Conservation (phyloP, 352 stramenopile species). For the Chrysophaeum taylorii region DNA sequence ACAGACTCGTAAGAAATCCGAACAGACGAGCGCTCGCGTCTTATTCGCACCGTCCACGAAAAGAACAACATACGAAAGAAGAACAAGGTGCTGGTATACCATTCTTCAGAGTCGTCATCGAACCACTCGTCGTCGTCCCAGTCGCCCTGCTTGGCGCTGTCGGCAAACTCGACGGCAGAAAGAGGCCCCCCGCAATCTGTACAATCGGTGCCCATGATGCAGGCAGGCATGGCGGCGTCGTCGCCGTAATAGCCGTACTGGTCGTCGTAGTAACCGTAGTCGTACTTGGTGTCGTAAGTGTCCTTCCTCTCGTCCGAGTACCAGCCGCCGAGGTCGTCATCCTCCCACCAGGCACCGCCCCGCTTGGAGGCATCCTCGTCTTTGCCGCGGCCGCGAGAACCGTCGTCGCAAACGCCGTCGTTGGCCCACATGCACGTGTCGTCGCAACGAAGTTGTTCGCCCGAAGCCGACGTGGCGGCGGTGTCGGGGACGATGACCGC, state of each 20-base stretch:
- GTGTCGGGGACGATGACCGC: neutral
- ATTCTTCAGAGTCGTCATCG: slow-evolving; percentile 8
- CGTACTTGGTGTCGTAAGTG: slow-evolving; percentile 10
- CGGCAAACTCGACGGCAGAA: neutral
- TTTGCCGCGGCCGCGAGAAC: neutral
- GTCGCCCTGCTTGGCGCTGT: slow-evolving; percentile 17
- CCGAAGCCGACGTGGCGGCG: slow-evolving; percentile 11
- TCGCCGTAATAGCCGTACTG: slow-evolving; percentile 15
- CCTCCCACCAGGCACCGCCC: slow-evolving; percentile 22
- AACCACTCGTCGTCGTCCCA: slow-evolving; percentile 27
- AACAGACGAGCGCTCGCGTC: too few species aligned
- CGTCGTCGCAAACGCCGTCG: slow-evolving; percentile 27
- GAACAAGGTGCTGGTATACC: neutral
- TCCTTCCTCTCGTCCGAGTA: slow-evolving; percentile 14
- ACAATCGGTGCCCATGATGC: slow-evolving; percentile 22
- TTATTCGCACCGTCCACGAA: too few species aligned
- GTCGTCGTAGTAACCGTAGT: slow-evolving; percentile 22
- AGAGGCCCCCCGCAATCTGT: slow-evolving; percentile 20
- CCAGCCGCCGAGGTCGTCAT: slow-evolving; percentile 22
- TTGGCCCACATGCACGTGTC: slow-evolving; percentile 26
- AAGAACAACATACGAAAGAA: neutral
- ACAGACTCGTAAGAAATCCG: too few species aligned
- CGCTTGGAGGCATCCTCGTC: slow-evolving; percentile 4
- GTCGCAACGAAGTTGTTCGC: slow-evolving; percentile 20
- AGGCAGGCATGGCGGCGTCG: slow-evolving; percentile 19